Evolutionary conservation across 2,329 filamentous ascomycete species (phyloP), one percentile per base, ranked within the genome.

Genomic region (Penicillium crustosum): DNA sequence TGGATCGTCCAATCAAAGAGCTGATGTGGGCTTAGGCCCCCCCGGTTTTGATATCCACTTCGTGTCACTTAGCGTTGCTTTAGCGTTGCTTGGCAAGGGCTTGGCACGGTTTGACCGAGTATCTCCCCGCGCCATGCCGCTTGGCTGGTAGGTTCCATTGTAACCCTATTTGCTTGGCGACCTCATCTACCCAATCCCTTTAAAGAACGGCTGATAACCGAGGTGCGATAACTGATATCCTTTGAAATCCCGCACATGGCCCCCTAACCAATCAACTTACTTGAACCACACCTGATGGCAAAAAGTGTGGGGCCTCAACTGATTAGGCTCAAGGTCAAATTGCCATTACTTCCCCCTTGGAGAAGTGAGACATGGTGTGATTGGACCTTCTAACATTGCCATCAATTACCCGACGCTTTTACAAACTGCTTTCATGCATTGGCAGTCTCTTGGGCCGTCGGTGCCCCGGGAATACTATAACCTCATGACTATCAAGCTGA

Each of bases 131-230:
- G 48, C 47, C 25, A 51, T 52, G 35, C n/a, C 29, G 27, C 63
- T 68, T 68, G 68, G 66, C 66, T 63, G 65, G 65, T 42, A 64
- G 33, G 45, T 43, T 58, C 27, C 54, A 61, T 48, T 70, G 68
- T 61, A 69, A 68, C 67, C 60, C 57, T 57, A 56, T 42, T 7
- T 51, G 57, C 59, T 70, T 68, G 63, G 65, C 62, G 17, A 41
- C 19, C 8, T 17, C 21, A 8, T 13, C 13, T 15, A 29, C 5
- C 35, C 27, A 23, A 58, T 52, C 17, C 33, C 12, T 23, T 5
- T 9, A 2, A 31, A 21, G 25, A 38, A 39, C 2, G 29, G 17
- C 13, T 53, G 49, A 57, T 55, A 57, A 47, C 51, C 43, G 54
- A 62, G 55, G 58, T 55, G 52, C 58, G 49, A 45, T 17, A 31